Base-by-base conservation (phyloP, 2,329 filamentous ascomycete genomes). In the Pseudogymnoascus sp. region DNA sequence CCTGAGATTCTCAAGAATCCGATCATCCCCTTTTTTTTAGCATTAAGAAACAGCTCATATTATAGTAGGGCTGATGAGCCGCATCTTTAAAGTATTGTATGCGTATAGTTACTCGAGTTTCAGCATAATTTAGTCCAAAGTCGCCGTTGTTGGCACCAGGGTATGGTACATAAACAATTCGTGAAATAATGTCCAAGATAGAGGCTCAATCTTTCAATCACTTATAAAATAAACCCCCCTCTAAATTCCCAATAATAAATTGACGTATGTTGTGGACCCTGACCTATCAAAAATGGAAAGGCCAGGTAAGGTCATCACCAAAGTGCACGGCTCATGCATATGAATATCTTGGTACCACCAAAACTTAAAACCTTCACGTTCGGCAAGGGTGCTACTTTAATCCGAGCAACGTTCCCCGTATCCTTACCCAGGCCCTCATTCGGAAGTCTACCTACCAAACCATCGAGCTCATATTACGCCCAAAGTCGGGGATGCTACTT, bases 281-380 rank as follows among this genome's bases (percentile, higher is more conserved):
- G 5, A 31, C 25, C 21, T 56, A 31, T 56, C 16, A 34, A 56
- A 56, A 56, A 16, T 12, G n/a, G n/a, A 34, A 56, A 18, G 50
- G 25, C 50, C 46, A 56, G 46, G 46, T 56, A 56, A 56, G 25
- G 25, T 56, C 46, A 56, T 56, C 46, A 56, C 46, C 25, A 18
- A 11, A 34, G 46, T 56, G 50, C 50, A 56, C 50, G 50, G 50
- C 50, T 56, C 50, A 56, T 56, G 5, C n/a, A 56, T 56, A 56
- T 56, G 50, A 34, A 56, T 56, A 56, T 34, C 10, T 34, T 34
- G 50, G 23, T 50, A 56, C 25, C 50, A 56, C 25, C 50, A 56
- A 56, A 56, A 56, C 50, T 56, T 56, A 56, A 56, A 56, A 56
- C 46, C 46, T 56, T 56, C 50, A 56, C 50, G 5, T 56, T 56